Base-by-base conservation (phyloP, 2,329 filamentous ascomycete species). In the Cordyceps farinosa region DNA sequence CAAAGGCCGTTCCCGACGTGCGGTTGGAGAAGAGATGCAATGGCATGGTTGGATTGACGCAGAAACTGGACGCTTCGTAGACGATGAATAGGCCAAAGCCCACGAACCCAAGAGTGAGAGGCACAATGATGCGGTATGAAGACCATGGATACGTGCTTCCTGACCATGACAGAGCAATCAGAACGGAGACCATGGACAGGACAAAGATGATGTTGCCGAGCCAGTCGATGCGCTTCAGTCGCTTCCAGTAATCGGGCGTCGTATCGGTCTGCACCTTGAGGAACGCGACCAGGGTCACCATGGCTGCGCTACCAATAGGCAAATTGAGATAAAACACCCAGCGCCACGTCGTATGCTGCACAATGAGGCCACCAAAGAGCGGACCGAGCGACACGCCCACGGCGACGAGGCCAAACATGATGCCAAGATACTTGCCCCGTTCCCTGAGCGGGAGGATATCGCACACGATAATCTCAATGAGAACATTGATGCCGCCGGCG, bases 401-500 rank as follows among this genome's bases (percentile, higher is more conserved):
- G 4, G 69, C 66, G 13, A 70, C 70, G 3, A 73, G 63, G 34
- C 70, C 70, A 0, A 71, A 67, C 34, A 71, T 66, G 45, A 22
- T 22, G 22, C 22, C 22, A 22, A 22, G 22, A 22, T 22, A 22
- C 22, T 22, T 22, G 22, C 22, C 22, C 22, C 22, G 22, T 22
- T 67, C 66, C 40, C 63, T 52, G 27, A 66, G 70, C 42, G 50
- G 62, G 1, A 69, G 73, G 32, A 65, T 65, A 61, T 22, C 22
- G 22, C 22, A 22, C 22, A 22, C 22, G 22, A 22, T 22, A 22
- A 22, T 22, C 22, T 22, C 22, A 72, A 80, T 0, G 72, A 79
- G 64, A 80, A 77, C 65, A 81, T 80, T 68, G 52, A 81, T 71
- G 34, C 75, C 76, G 10, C 77, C 74, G 29, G 80, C 77, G 44